Percentiles rank a stretch among this genome's conserved stretches.
These are phyloP conservation scores for Colletotrichum cuscutae DNA, from an alignment of 2,329 filamentous ascomycete genomes.

Conservation along the genomic window DNA sequence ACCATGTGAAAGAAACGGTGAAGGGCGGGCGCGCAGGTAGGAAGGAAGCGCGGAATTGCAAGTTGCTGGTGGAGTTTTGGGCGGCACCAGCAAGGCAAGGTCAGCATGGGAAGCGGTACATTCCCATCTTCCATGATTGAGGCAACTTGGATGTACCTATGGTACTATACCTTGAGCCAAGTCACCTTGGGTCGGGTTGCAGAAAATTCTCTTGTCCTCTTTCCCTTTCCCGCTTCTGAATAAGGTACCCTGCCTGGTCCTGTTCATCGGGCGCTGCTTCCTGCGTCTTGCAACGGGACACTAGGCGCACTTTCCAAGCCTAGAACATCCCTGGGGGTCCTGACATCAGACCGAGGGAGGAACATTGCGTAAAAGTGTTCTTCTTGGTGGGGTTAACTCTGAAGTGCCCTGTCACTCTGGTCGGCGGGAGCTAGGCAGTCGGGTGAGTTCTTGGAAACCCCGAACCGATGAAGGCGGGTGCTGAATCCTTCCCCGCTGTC, in stretches of 20 bases:
- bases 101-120: neutral
- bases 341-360: constrained; percentile 30
- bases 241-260: neutral
- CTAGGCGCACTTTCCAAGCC: constrained; percentile 4
- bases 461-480: constrained; percentile 1
- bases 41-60: neutral
- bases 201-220: neutral
- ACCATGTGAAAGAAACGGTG: constrained; percentile 28
- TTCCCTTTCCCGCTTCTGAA: neutral
- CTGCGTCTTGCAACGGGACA: neutral
- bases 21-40: neutral
- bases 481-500: constrained; percentile 6
- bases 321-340: constrained; percentile 15
- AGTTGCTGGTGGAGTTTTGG: constrained; percentile 24
- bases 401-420: neutral
- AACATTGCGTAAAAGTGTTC: neutral
- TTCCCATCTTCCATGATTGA: neutral
- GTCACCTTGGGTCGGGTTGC: neutral
- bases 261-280: neutral
- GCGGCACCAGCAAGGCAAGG: constrained; percentile 6
- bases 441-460: constrained; percentile 4
- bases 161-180: neutral
- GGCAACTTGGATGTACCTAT: neutral
- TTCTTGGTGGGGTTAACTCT: constrained; percentile 15
- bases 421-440: constrained; percentile 20